A percentile compares a stretch with the other conserved stretches of the same genome.
Evolutionary conservation across 2,329 filamentous ascomycete species (phyloP).

Genomic region (Didymella pinodella): DNA sequence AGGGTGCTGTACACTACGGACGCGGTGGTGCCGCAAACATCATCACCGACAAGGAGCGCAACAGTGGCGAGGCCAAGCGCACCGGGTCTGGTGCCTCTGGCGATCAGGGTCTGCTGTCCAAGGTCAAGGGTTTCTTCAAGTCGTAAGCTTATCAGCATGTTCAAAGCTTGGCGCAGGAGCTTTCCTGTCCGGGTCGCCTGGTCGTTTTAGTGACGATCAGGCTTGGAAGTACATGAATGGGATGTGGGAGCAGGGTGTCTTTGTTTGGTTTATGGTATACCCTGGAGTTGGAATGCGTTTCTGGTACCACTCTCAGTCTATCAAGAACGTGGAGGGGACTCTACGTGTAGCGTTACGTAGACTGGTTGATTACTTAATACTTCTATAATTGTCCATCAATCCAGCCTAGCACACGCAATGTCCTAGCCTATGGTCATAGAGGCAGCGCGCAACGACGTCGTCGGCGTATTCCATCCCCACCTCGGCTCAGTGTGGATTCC

Average conservation of each 20-base stretch:
- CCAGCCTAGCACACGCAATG: not conserved
- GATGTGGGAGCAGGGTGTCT: constrained; percentile 16
- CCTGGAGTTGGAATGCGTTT: constrained; percentile 20
- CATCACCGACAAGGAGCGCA: constrained; percentile 47
- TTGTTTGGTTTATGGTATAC: constrained; percentile 21
- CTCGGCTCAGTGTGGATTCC: not conserved
- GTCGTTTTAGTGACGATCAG: not conserved
- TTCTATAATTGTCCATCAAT: not conserved
- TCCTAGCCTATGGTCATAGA: not conserved
- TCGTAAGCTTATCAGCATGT: constrained; percentile 15
- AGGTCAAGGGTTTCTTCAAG: constrained; percentile 62
- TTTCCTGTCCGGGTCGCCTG: not conserved
- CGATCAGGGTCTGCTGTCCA: constrained; percentile 57
- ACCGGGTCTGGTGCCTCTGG: constrained; percentile 25
- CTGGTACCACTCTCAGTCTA: constrained; percentile 18
- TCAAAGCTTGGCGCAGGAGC: not conserved
- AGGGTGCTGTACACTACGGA: constrained; percentile 71
- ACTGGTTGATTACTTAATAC: constrained; percentile 7
- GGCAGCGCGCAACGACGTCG: not conserved
- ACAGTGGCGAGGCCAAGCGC: constrained; percentile 46
- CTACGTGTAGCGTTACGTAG: not conserved
- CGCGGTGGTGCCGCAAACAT: constrained; percentile 78
- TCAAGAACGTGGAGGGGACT: not conserved
- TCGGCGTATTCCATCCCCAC: not conserved
- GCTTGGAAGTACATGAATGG: not conserved